A percentile compares a stretch with the other conserved stretches of the same genome.
Evolutionary conservation across 2,329 filamentous ascomycete species (phyloP).

Genomic region (Cytospora schulzeri): DNA sequence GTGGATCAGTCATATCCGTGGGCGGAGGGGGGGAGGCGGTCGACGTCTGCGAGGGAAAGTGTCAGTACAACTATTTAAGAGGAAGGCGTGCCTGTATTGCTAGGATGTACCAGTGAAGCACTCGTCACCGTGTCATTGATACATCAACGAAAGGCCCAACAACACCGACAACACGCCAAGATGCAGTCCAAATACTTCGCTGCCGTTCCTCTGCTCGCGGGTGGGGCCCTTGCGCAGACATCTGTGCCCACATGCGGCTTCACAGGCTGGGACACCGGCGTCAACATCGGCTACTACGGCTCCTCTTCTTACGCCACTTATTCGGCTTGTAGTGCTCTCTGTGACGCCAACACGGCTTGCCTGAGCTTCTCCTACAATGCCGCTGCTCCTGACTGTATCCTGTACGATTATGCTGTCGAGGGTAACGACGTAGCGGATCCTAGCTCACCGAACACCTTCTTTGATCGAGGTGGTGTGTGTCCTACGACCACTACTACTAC

Average conservation of each 20-base stretch:
- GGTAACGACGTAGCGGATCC: constrained; percentile 36
- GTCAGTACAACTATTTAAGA: not conserved
- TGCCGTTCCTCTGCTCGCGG: constrained; percentile 11
- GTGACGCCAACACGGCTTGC: constrained; percentile 20
- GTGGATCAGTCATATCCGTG: not conserved
- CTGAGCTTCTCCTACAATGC: constrained; percentile 27
- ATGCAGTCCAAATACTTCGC: constrained; percentile 20
- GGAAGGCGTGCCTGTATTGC: not conserved
- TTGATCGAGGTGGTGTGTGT: constrained; percentile 22
- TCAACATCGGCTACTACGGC: constrained; percentile 22
- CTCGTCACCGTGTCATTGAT: not conserved
- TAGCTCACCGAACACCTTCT: constrained; percentile 32
- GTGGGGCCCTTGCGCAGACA: constrained; percentile 19
- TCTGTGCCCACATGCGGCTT: constrained; percentile 17
- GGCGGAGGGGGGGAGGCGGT: too few species aligned
- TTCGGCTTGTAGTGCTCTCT: constrained; percentile 22
- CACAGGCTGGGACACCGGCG: constrained; percentile 21
- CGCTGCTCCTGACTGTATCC: constrained; percentile 24
- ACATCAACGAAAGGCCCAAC: not conserved
- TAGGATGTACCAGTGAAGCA: not conserved
- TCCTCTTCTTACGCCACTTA: constrained; percentile 10
- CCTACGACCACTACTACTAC: constrained; percentile 8
- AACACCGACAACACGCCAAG: not conserved
- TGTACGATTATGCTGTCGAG: constrained; percentile 25
- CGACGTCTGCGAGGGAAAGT: not conserved